phyloP scores from a whole-genome alignment of 2,329 filamentous ascomycete species.

The Aureobasidium musti region DNA sequence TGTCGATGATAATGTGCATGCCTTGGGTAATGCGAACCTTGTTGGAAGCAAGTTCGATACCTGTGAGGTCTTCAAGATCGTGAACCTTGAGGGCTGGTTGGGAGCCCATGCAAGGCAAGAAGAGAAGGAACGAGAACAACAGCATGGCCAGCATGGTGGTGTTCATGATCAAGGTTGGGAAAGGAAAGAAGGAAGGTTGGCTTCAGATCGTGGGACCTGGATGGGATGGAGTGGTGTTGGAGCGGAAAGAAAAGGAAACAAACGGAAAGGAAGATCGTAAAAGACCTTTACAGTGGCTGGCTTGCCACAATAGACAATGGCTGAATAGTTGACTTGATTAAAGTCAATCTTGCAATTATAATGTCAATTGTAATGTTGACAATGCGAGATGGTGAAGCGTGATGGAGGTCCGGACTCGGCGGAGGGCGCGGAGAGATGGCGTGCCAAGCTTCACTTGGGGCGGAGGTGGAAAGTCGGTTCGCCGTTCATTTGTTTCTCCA shows the following conservation, averaged over 20 bases:
- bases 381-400: background rate
- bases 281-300: background rate
- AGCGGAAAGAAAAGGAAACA: background rate
- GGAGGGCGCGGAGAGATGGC: background rate
- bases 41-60: slow-evolving; percentile 19
- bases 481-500: slow-evolving; percentile 13
- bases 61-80: slow-evolving; percentile 11
- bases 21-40: slow-evolving; percentile 26
- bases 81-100: slow-evolving; percentile 28
- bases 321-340: background rate
- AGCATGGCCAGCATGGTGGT: slow-evolving; percentile 19
- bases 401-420: background rate
- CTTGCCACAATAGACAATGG: slow-evolving; percentile 19
- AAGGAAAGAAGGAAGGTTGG: slow-evolving; percentile 2
- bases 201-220: slow-evolving; percentile 1
- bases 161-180: slow-evolving; percentile 12
- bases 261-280: background rate
- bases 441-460: slow-evolving; percentile 16
- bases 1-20: slow-evolving; percentile 41
- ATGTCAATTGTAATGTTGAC: background rate
- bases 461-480: slow-evolving; percentile 12
- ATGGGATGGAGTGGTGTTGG: background rate
- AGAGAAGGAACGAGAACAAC: background rate
- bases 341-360: slow-evolving; percentile 9
- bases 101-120: slow-evolving; percentile 23